Percentiles rank a stretch among this genome's conserved stretches.
phyloP scores from a whole-genome alignment of 1,139 yeast species.

The Lodderomyces margitis region DNA sequence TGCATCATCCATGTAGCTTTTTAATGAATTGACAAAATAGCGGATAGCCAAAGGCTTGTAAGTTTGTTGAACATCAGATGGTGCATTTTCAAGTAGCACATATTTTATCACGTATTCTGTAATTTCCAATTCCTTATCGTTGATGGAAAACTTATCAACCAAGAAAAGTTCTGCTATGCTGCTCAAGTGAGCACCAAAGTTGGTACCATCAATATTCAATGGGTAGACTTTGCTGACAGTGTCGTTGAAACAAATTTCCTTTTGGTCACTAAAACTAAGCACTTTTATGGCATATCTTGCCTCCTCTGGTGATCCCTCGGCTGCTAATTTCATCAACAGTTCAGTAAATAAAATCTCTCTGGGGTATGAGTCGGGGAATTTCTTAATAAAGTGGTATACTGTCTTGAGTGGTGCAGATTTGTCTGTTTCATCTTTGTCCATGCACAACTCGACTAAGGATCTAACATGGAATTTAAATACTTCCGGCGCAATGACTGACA shows the following conservation, averaged over 20 bases:
- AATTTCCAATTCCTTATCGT: conserved; percentile 54
- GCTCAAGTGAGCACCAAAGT: conserved; percentile 56
- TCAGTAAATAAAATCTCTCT: conserved; percentile 36
- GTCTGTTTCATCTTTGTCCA: conserved; percentile 14
- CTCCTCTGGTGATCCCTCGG: conserved; percentile 56
- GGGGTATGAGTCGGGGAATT: conserved; percentile 43
- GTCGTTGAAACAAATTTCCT: conserved; percentile 36
- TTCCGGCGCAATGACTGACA: conserved; percentile 62
- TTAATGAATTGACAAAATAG: conserved; percentile 62
- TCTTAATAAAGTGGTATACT: conserved; percentile 55
- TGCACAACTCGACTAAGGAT: conserved; percentile 45
- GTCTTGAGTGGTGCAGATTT: conserved; percentile 43
- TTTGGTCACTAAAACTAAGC: conserved; percentile 46
- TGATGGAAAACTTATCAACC: conserved; percentile 51
- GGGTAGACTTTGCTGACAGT: conserved; percentile 52
- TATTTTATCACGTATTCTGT: conserved; percentile 62
- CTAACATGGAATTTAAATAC: conserved; percentile 61
- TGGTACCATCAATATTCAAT: conserved; percentile 32
- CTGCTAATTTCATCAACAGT: conserved; percentile 43
- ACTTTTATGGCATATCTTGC: conserved; percentile 67
- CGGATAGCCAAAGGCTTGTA: conserved; percentile 42
- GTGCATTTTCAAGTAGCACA: conserved; percentile 53
- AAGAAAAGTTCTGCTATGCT: conserved; percentile 60
- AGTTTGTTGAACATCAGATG: conserved; percentile 36
- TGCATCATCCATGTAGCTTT: conserved; percentile 36